These are phyloP conservation scores for Trifolium subterraneum DNA, from an alignment of 306 rosid species.

Conservation along the genomic window DNA sequence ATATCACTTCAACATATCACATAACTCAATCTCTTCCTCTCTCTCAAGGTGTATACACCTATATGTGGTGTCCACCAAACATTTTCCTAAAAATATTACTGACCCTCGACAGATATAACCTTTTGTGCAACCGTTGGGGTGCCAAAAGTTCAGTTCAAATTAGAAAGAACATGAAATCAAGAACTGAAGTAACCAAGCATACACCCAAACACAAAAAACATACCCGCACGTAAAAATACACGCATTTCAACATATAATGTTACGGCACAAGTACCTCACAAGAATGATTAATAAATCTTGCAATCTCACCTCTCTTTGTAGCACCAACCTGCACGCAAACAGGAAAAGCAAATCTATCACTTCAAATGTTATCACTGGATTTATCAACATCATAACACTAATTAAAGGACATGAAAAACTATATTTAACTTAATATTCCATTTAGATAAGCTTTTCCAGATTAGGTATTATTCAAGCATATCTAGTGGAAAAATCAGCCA, in stretches of 20 bases:
- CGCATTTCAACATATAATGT: constrained; percentile 27
- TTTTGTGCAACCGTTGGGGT: constrained; percentile 97
- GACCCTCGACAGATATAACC: constrained; percentile 90
- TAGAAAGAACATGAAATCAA: constrained; percentile 33
- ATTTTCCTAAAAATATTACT: constrained; percentile 44
- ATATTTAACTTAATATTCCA: constrained; percentile 13
- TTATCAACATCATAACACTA: constrained; percentile 38
- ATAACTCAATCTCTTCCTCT: too few species aligned
- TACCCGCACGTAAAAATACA: neutral
- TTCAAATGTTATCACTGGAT: constrained; percentile 24
- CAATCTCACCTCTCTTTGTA: constrained; percentile 93
- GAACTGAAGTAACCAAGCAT: constrained; percentile 4
- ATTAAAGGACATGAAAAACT: constrained; percentile 8
- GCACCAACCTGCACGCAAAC: constrained; percentile 85
- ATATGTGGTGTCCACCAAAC: too few species aligned
- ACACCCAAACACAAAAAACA: constrained; percentile 11
- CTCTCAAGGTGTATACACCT: too few species aligned
- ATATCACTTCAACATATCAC: too few species aligned
- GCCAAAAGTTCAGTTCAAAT: constrained; percentile 46
- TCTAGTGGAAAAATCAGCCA: constrained; percentile 6
- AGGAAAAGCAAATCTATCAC: constrained; percentile 33
- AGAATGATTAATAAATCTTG: constrained; percentile 92
- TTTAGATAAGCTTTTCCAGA: neutral
- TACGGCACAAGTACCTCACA: constrained; percentile 75
- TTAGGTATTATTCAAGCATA: constrained; percentile 27